These are phyloP conservation scores for Lycium barbarum DNA, from an alignment of 257 asterid genomes.

Conservation along the genomic window DNA sequence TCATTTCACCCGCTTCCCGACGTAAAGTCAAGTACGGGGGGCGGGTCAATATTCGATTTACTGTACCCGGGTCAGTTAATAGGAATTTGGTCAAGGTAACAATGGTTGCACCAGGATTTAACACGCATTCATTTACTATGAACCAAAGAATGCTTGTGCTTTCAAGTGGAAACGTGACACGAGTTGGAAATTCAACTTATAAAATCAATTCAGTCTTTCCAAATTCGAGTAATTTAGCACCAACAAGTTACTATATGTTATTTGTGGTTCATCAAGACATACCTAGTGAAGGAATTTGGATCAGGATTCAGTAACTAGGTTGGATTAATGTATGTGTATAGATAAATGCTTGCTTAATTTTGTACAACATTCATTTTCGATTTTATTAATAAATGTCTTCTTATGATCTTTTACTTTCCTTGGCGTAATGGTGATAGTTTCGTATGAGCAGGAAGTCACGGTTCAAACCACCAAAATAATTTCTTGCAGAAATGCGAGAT, in stretches of 20 bases:
- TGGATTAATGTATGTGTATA: neutral
- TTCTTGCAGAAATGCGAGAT: neutral
- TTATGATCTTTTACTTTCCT: too few relatives aligned
- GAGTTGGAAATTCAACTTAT: slow-evolving; percentile 30
- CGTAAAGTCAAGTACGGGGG: slow-evolving; percentile 34
- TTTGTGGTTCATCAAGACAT: slow-evolving; percentile 47
- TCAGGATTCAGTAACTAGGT: slow-evolving; percentile 37
- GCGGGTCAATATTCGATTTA: slow-evolving; percentile 25
- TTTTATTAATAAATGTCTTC: too few relatives aligned
- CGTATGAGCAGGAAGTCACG: neutral
- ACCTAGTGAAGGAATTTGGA: slow-evolving; percentile 57
- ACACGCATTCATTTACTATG: slow-evolving; percentile 56
- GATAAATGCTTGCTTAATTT: neutral
- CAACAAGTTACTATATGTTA: slow-evolving; percentile 46
- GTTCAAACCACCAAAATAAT: neutral
- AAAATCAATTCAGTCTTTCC: slow-evolving; percentile 37
- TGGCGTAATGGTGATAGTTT: neutral
- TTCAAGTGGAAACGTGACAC: slow-evolving; percentile 22
- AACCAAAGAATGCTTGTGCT: slow-evolving; percentile 47
- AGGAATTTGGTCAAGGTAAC: slow-evolving; percentile 39
- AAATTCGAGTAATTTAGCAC: slow-evolving; percentile 33
- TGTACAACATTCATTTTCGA: too few relatives aligned
- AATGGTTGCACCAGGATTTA: slow-evolving; percentile 49
- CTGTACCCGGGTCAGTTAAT: neutral
- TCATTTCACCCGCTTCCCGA: slow-evolving; percentile 37